Base-by-base conservation (phyloP, 2,329 filamentous ascomycete species). In the Aspergillus tubingensis region DNA sequence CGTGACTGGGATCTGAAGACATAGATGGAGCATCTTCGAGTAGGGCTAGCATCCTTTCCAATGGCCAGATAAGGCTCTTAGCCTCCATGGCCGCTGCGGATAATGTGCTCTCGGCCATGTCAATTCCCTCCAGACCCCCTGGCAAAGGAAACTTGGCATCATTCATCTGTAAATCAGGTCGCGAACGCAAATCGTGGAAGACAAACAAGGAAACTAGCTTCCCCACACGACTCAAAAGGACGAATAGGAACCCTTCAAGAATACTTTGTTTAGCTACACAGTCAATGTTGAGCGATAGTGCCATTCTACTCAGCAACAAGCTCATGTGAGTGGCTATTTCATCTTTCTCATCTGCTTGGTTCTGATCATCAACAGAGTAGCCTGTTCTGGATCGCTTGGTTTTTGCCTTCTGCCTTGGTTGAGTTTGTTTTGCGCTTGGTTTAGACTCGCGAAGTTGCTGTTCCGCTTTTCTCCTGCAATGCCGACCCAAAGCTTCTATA, bases 221-320 rank as follows among this genome's bases (percentile, higher is more conserved):
- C 0, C 79, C 80, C 13, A 78, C 71, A 8, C 78, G 75, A 32
- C 72, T 63, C 1, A 81, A 64, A 4, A 79, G 57, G 8, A 73
- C 54, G 48, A 68, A 78, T 7, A 81, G 64, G 27, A 77, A 74
- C 0, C 79, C 79, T 67, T 81, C 80, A 15, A 81, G 65, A 5
- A 80, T 59, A 15, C 72, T 65, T 19, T 68, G 66, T 23, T 78
- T 73, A 13, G 67, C 67, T 21, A 60, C 15, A 48, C 65, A 64
- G 1, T 61, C 50, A 7, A 65, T 48, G 48, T 76, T 69, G 8
- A 77, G 64, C 5, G 68, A 72, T 8, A 67, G 54, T 2, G 70
- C 63, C 72, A 78, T 76, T 2, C 54, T 68, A 41, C 62, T 66
- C 8, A 78, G 62, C 1, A 75, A 27, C n/a, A 65, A 62, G 30